Percentiles rank a stretch among this genome's conserved stretches.
Evolutionary conservation across 169 alveolate species (phyloP).

Genomic region (Cryptosporidium sp.): DNA sequence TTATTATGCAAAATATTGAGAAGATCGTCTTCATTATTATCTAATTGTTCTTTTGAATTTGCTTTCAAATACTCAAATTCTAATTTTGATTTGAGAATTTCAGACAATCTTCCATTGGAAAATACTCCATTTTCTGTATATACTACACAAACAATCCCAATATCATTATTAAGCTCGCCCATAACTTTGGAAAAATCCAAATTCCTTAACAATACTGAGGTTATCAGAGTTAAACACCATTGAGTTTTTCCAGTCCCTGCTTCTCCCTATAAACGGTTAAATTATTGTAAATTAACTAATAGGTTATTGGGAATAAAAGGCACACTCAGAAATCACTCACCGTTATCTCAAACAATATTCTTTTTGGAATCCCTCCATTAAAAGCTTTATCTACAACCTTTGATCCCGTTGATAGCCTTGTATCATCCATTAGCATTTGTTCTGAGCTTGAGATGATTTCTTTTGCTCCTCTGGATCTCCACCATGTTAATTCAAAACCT

Average conservation of each 20-base stretch:
- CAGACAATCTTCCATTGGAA: constrained; percentile 28
- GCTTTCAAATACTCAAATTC: constrained; percentile 12
- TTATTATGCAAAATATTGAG: neutral
- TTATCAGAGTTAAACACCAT: constrained; percentile 49
- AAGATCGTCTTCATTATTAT: neutral
- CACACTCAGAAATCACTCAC: constrained; percentile 14
- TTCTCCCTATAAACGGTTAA: constrained; percentile 34
- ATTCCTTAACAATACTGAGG: constrained; percentile 43
- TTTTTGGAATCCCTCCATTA: constrained; percentile 67
- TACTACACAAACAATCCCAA: constrained; percentile 48
- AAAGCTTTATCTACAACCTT: constrained; percentile 12
- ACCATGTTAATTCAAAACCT: constrained; percentile 24
- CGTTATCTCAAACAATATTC: constrained; percentile 55
- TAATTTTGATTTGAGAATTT: constrained; percentile 10
- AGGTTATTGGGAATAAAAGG: neutral
- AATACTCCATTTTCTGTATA: constrained; percentile 64
- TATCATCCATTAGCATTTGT: neutral
- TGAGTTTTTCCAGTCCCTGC: constrained; percentile 74
- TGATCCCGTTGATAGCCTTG: constrained; percentile 57
- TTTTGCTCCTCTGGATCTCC: constrained; percentile 63
- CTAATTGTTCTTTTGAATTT: neutral
- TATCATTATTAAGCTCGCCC: neutral
- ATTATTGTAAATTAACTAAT: neutral
- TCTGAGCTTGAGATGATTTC: constrained; percentile 33
- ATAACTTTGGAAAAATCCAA: neutral